Percentiles rank a stretch among this genome's conserved stretches.
Evolutionary conservation across 768 basidiomycete genomes (phyloP).

Genomic region (Lenzites betulinus): DNA sequence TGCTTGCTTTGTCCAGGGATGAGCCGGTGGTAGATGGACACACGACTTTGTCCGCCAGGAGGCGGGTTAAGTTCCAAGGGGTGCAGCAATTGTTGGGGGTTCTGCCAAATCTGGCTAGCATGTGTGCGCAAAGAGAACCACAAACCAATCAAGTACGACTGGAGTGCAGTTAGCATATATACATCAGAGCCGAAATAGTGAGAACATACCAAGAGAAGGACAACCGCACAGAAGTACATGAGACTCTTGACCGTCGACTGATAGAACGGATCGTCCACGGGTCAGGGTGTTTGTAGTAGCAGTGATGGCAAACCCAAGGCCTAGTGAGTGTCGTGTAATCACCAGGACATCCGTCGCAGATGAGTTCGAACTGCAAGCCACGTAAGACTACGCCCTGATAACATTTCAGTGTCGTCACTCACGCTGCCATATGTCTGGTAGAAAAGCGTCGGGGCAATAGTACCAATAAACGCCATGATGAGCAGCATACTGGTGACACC

Average conservation of each 20-base stretch:
- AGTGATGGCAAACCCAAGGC: slow-evolving; percentile 88
- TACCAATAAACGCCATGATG: slow-evolving; percentile 99
- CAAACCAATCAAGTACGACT: slow-evolving; percentile 96
- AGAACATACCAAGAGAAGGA: slow-evolving; percentile 74
- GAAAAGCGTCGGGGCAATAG: slow-evolving; percentile 91
- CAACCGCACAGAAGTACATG: slow-evolving; percentile 94
- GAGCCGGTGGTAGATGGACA: slow-evolving; percentile 66
- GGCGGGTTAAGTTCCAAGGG: slow-evolving; percentile 58
- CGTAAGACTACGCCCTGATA: slow-evolving; percentile 9
- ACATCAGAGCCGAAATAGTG: background rate
- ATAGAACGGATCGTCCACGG: slow-evolving; percentile 96
- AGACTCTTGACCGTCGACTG: slow-evolving; percentile 92
- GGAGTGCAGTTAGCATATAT: background rate
- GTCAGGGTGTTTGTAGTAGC: slow-evolving; percentile 93
- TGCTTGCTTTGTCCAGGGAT: slow-evolving; percentile 36
- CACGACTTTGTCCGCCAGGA: slow-evolving; percentile 40
- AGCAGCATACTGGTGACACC: slow-evolving; percentile 99
- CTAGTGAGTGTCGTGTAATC: slow-evolving; percentile 25
- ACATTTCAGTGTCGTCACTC: slow-evolving; percentile 37
- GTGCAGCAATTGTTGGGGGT: slow-evolving; percentile 83
- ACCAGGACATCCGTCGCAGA: slow-evolving; percentile 79
- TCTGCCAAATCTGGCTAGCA: slow-evolving; percentile 99
- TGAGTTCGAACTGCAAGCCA: slow-evolving; percentile 71
- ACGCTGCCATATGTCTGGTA: slow-evolving; percentile 98
- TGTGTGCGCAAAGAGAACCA: slow-evolving; percentile 99